A percentile compares a stretch with the other conserved stretches of the same genome.
These are phyloP conservation scores for Xylaria digitata DNA, from an alignment of 2,329 filamentous ascomycete genomes.

Conservation along the genomic window DNA sequence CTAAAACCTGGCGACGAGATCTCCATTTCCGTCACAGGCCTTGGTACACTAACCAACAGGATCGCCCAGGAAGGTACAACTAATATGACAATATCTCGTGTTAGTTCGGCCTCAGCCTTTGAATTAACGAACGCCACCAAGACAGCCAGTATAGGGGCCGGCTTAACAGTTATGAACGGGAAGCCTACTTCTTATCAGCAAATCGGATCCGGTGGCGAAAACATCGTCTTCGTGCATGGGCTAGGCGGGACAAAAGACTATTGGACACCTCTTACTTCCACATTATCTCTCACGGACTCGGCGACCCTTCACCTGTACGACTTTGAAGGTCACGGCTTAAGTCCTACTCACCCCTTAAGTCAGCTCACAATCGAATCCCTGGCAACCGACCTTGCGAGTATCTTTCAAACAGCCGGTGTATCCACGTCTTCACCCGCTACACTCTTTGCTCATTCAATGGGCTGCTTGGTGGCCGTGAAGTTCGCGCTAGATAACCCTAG, in stretches of 20 bases:
- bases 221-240: constrained; percentile 30
- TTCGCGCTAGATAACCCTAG: constrained; percentile 19
- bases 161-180: constrained; percentile 21
- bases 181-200: constrained; percentile 22
- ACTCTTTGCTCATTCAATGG: constrained; percentile 29
- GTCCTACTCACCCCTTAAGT: constrained; percentile 33
- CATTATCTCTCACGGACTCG: neutral
- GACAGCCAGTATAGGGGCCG: constrained; percentile 5
- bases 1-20: constrained; percentile 32
- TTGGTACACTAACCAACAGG: constrained; percentile 29
- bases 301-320: constrained; percentile 31
- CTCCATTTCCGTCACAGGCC: constrained; percentile 34
- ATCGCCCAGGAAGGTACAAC: constrained; percentile 15
- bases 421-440: constrained; percentile 20
- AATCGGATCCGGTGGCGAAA: constrained; percentile 18
- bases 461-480: constrained; percentile 29
- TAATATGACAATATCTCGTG: constrained; percentile 2
- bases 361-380: constrained; percentile 28
- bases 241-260: constrained; percentile 32
- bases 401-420: constrained; percentile 20
- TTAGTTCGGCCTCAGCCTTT: constrained; percentile 18
- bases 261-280: constrained; percentile 30
- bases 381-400: constrained; percentile 18
- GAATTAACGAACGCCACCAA: constrained; percentile 21
- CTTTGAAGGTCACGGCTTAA: constrained; percentile 34